These are phyloP conservation scores for Hibiscus trionum DNA, from an alignment of 345 rosid species.

Conservation along the genomic window DNA sequence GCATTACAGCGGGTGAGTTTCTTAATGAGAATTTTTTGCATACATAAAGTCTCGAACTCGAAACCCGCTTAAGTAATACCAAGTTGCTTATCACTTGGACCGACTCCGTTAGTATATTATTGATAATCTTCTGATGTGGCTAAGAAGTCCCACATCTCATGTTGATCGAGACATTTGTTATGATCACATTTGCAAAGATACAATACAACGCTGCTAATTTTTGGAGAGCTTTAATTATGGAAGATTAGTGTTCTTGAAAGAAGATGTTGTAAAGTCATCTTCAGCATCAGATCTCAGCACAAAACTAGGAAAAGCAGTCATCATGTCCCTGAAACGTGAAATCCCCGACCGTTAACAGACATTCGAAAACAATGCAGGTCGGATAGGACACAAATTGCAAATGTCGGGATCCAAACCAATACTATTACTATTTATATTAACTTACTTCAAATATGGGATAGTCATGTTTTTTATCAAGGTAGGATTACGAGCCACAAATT, in stretches of 20 bases:
- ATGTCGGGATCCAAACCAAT: too few species aligned
- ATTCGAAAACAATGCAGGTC: too few species aligned
- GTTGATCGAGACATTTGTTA: too few species aligned
- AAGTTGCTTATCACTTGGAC: too few species aligned
- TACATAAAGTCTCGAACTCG: too few species aligned
- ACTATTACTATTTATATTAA: neutral
- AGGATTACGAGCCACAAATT: constrained; percentile 23
- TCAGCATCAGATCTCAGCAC: constrained; percentile 17
- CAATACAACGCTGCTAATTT: neutral
- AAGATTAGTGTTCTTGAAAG: neutral
- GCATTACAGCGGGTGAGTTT: too few species aligned
- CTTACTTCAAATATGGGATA: constrained; percentile 37
- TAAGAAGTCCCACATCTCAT: neutral
- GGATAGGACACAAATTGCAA: too few species aligned
- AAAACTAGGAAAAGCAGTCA: constrained; percentile 7
- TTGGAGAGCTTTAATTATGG: neutral
- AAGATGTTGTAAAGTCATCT: constrained; percentile 13
- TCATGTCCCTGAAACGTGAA: constrained; percentile 3
- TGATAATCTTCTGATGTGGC: neutral
- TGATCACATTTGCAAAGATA: neutral
- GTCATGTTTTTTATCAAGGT: constrained; percentile 40
- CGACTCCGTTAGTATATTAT: too few species aligned
- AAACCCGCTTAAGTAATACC: too few species aligned
- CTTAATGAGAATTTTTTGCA: too few species aligned
- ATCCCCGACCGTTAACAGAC: neutral